Evolutionary conservation across 352 stramenopile species (phyloP).

Genomic region (Phytophthora meadii): DNA sequence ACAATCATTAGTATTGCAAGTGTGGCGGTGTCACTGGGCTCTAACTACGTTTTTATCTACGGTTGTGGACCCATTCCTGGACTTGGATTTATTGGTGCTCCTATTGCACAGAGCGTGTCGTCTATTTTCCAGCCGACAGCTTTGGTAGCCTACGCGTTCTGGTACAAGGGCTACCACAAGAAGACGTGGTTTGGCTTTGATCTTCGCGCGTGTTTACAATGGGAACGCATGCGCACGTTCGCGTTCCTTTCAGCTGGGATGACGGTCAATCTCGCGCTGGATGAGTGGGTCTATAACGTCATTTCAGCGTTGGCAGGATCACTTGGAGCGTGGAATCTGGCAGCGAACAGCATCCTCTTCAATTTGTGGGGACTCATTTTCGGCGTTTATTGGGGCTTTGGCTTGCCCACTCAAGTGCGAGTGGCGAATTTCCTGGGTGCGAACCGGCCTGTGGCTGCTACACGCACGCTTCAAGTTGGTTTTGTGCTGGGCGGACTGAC

Average conservation of each 20-base stretch:
- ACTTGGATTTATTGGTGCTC: constrained; percentile 77
- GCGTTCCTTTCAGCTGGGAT: constrained; percentile 72
- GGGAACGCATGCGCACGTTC: constrained; percentile 73
- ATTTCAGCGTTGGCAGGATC: constrained; percentile 74
- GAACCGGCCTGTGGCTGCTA: constrained; percentile 60
- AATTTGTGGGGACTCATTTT: constrained; percentile 88
- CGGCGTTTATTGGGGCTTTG: constrained; percentile 87
- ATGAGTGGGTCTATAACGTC: constrained; percentile 86
- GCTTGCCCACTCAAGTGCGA: constrained; percentile 78
- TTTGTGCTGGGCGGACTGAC: constrained; percentile 70
- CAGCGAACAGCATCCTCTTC: constrained; percentile 85
- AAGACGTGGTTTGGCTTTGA: constrained; percentile 82
- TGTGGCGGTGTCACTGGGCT: constrained; percentile 66
- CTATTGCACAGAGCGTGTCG: constrained; percentile 71
- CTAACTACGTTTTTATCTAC: constrained; percentile 87
- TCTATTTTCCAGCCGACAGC: constrained; percentile 80
- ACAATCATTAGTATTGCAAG: constrained; percentile 79
- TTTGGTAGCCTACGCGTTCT: constrained; percentile 74
- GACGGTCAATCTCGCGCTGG: constrained; percentile 79
- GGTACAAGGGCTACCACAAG: constrained; percentile 82
- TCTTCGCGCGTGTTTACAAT: constrained; percentile 56
- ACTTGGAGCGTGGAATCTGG: constrained; percentile 67
- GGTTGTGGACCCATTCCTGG: constrained; percentile 63
- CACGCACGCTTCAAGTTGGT: constrained; percentile 66
- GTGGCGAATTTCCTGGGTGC: constrained; percentile 78